Base-by-base conservation (phyloP, 2,329 filamentous ascomycete genomes). In the Domatiomyces globalis region DNA sequence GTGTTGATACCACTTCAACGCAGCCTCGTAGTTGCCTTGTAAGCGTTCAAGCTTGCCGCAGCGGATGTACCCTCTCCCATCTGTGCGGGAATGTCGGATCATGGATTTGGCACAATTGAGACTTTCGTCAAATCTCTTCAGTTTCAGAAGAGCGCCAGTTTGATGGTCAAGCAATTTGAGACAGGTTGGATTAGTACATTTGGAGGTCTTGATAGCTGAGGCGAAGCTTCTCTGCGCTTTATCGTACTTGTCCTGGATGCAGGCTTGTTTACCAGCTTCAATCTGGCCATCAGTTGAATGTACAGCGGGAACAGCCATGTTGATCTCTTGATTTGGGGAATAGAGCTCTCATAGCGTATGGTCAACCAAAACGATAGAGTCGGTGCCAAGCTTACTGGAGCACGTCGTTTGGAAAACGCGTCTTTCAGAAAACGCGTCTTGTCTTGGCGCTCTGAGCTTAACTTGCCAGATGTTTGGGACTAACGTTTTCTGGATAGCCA, bases 21-120 rank as follows among this genome's bases (percentile, higher is more conserved):
- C 79, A 20, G 71, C 72, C n/a, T 72, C 69, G 2, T 66, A 62
- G 59, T 76, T 78, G 9, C 70, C 67, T 65, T 74, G 71, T 53
- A 69, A 54, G 9, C 67, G 56, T 22, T 73, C 65, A 5, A 70
- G 62, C 51, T 73, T 73, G 2, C 71, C 77, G 22, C 74, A 74
- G 49, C 77, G 73, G 25, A 81, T 61, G 61, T 81, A 81, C 7
- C 78, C 78, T 62, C 72, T 72, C n/a, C 74, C 69, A 63, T 79
- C 73, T 19, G 68, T 66, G 50, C 70, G 71, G 46, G 73, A 64
- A 15, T 68, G 56, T 51, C 72, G 71, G 51, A 82, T 78, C 67
- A 79, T 78, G 18, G 68, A 67, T 55, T 73, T 73, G n/a, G 74
- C 74, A 68, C 81, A 77, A 51, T 71, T 68, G 8, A 81, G 67